Conservation (phyloP, 148 eudicot genomes). For the Tetragonia tetragonoides region DNA sequence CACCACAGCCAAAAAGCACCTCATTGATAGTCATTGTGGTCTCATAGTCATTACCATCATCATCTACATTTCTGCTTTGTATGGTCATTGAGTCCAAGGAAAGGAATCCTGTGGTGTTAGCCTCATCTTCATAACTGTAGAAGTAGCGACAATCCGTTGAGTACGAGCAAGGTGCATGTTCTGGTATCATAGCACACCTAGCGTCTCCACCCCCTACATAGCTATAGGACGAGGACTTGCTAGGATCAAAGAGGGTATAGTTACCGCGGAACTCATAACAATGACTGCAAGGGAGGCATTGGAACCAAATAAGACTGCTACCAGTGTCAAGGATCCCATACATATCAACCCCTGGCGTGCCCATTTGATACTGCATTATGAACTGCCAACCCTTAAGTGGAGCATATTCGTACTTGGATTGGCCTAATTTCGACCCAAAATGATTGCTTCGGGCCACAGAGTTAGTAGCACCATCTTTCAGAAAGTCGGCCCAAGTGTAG, state of each 20-base stretch:
- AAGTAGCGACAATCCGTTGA: neutral
- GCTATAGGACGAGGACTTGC: neutral
- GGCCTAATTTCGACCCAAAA: neutral
- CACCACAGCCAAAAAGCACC: neutral
- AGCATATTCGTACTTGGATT: neutral
- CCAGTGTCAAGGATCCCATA: conserved; percentile 10
- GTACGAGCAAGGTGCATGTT: neutral
- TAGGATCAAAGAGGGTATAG: neutral
- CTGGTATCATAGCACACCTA: neutral
- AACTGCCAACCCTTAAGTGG: neutral
- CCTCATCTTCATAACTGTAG: too few relatives aligned
- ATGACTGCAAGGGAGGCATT: neutral
- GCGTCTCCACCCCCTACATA: neutral
- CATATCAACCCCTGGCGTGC: neutral
- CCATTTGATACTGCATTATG: conserved; percentile 1
- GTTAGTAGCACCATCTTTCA: neutral
- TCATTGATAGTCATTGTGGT: too few relatives aligned
- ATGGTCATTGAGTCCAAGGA: neutral
- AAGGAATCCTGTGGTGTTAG: neutral
- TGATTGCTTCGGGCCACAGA: neutral
- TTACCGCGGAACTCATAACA: neutral
- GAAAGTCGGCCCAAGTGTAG: neutral
- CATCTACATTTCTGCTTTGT: too few relatives aligned
- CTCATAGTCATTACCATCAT: too few relatives aligned
- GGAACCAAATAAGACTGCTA: conserved; percentile 3